These are phyloP conservation scores for Russula emetica DNA, from an alignment of 768 basidiomycete species.

Conservation along the genomic window DNA sequence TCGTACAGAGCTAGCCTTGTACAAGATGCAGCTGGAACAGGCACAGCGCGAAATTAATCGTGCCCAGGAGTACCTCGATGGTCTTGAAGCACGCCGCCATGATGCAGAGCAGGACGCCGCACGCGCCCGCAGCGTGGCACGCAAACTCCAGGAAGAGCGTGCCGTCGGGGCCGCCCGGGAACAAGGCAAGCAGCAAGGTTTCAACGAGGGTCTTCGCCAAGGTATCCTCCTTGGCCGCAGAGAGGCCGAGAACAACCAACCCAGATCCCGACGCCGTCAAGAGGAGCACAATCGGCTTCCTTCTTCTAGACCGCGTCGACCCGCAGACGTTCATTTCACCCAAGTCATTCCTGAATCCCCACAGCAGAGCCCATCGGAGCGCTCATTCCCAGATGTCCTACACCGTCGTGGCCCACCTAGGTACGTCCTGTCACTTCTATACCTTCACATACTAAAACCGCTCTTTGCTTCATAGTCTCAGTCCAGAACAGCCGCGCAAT, in stretches of 20 bases:
- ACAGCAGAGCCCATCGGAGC: conserved; percentile 1
- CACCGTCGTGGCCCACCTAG: conserved; percentile 6
- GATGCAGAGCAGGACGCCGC: conserved; percentile 63
- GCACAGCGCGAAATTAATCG: conserved; percentile 66
- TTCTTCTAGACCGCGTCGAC: conserved; percentile 14
- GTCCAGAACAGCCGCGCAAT: conserved; percentile 16
- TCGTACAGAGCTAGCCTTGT: conserved; percentile 55
- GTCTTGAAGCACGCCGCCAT: conserved; percentile 54
- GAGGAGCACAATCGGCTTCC: conserved; percentile 7
- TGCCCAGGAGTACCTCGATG: conserved; percentile 58
- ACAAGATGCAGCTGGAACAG: conserved; percentile 60
- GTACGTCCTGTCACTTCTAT: conserved; percentile 6
- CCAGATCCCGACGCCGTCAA: conserved; percentile 10
- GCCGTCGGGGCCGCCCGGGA: conserved; percentile 54
- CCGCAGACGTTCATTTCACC: conserved; percentile 14
- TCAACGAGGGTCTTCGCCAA: conserved; percentile 52
- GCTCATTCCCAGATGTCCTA: conserved; percentile 14
- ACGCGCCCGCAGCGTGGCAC: conserved; percentile 47
- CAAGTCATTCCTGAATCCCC: background rate
- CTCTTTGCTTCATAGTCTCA: background rate
- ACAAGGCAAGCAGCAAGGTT: conserved; percentile 59
- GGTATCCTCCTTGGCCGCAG: conserved; percentile 46
- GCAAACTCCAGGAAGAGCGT: conserved; percentile 53
- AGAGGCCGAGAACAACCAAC: conserved; percentile 32
- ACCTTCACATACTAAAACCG: background rate